A percentile compares a stretch with the other conserved stretches of the same genome.
Evolutionary conservation across 1,139 yeast genomes (phyloP).

Genomic region (Nakaseomyces uthaithaninus): DNA sequence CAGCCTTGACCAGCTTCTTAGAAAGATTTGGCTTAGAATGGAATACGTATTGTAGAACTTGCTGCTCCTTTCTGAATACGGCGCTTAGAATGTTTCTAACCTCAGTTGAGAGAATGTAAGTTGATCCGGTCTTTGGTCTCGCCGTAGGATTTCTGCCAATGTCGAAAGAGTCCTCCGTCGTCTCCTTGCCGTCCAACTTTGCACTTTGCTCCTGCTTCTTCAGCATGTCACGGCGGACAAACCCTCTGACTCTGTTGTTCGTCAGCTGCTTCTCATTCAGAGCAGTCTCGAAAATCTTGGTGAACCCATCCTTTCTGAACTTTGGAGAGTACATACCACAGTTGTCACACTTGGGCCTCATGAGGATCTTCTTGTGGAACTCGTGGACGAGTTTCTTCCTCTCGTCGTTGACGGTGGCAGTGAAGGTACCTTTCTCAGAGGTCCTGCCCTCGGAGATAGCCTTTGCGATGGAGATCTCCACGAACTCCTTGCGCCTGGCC

Average conservation of each 20-base stretch:
- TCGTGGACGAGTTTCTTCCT: slow-evolving; percentile 70
- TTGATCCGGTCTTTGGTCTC: slow-evolving; percentile 60
- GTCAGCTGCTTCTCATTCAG: slow-evolving; percentile 71
- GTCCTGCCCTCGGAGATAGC: slow-evolving; percentile 80
- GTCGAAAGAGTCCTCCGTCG: slow-evolving; percentile 30
- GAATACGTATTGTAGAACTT: slow-evolving; percentile 55
- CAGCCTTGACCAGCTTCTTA: slow-evolving; percentile 53
- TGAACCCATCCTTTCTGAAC: slow-evolving; percentile 89
- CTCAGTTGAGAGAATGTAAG: slow-evolving; percentile 82
- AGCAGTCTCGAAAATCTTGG: slow-evolving; percentile 85
- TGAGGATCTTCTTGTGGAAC: slow-evolving; percentile 61
- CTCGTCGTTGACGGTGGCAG: slow-evolving; percentile 82
- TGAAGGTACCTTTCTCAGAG: slow-evolving; percentile 55
- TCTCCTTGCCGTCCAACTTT: slow-evolving; percentile 23
- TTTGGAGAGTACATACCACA: slow-evolving; percentile 94
- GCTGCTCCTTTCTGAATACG: slow-evolving; percentile 66
- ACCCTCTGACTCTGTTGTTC: slow-evolving; percentile 76
- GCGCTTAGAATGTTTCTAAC: slow-evolving; percentile 67
- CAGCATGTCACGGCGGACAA: slow-evolving; percentile 64
- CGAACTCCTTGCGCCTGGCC: slow-evolving; percentile 59
- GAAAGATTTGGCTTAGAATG: slow-evolving; percentile 62
- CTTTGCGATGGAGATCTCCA: slow-evolving; percentile 55
- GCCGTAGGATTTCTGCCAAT: slow-evolving; percentile 36
- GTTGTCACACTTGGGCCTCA: slow-evolving; percentile 85
- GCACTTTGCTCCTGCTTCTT: slow-evolving; percentile 33